A percentile compares a stretch with the other conserved stretches of the same genome.
These are phyloP conservation scores for Lactifluus volemus DNA, from an alignment of 768 basidiomycete species.

Conservation along the genomic window DNA sequence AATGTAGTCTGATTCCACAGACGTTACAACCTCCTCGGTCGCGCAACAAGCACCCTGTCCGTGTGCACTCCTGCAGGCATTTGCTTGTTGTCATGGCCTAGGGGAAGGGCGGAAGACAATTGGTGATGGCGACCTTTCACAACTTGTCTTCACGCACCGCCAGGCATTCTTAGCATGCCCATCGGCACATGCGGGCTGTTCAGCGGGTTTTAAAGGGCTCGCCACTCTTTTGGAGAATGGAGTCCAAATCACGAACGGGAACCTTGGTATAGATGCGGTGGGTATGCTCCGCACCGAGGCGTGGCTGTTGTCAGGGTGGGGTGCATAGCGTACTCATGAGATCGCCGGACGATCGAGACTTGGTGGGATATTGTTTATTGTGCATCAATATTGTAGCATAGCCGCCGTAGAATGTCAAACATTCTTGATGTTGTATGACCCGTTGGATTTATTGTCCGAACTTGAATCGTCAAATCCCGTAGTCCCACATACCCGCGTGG, in stretches of 20 bases:
- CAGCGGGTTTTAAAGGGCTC: constrained; percentile 4
- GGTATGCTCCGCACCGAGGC: constrained; percentile 14
- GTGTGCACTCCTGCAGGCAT: constrained; percentile 10
- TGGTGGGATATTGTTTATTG: constrained; percentile 3
- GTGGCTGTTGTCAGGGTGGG: constrained; percentile 10
- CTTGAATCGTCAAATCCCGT: too few relatives aligned
- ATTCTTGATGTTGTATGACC: too few relatives aligned
- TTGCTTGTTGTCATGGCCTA: not conserved
- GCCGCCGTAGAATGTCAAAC: not conserved
- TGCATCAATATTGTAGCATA: constrained; percentile 4
- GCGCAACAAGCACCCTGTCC: not conserved
- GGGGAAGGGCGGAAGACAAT: not conserved
- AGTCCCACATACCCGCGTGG: too few relatives aligned
- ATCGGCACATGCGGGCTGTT: constrained; percentile 10
- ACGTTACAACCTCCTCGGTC: not conserved
- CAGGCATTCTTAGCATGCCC: constrained; percentile 11
- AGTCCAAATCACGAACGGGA: not conserved
- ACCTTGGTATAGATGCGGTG: constrained; percentile 2
- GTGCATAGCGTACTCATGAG: not conserved
- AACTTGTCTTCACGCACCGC: constrained; percentile 12
- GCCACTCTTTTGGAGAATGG: constrained; percentile 6
- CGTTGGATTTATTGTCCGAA: too few relatives aligned
- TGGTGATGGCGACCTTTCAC: constrained; percentile 6
- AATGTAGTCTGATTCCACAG: constrained; percentile 11
- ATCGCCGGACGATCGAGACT: not conserved